Conservation (phyloP, 495 filamentous ascomycete genomes). For the Aspergillus saccharolyticus region DNA sequence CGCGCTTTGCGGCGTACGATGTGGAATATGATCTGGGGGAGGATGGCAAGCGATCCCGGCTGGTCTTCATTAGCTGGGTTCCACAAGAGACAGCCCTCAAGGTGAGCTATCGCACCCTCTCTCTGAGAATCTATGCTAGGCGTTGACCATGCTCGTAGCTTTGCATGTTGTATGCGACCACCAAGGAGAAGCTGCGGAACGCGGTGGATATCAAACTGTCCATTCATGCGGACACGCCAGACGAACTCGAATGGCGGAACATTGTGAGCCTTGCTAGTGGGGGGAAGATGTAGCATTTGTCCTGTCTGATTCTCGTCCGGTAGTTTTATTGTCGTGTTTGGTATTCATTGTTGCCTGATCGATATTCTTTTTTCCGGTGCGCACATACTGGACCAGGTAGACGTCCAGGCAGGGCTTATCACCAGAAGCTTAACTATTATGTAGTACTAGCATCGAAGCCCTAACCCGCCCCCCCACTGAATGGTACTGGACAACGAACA, state of each 20-base stretch:
- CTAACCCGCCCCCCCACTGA: no score
- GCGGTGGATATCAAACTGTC: conserved; percentile 13
- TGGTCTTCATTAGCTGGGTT: conserved; percentile 8
- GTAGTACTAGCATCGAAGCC: no score
- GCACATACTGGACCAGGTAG: no score
- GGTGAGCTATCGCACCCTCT: not conserved
- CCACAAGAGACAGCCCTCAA: conserved; percentile 3
- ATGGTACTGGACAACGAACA: no score
- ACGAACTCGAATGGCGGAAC: conserved; percentile 13
- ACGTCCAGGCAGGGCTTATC: no score
- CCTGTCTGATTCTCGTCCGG: not conserved
- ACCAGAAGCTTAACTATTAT: no score
- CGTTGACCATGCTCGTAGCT: not conserved
- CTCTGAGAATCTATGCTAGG: no score
- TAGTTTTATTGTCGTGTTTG: no score
- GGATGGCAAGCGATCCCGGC: conserved; percentile 1
- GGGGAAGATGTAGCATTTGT: not conserved
- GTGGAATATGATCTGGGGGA: conserved; percentile 8
- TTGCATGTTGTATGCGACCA: conserved; percentile 10
- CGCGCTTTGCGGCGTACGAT: conserved; percentile 11
- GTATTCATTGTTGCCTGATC: no score
- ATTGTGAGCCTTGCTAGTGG: conserved; percentile 9
- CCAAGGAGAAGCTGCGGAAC: conserved; percentile 11
- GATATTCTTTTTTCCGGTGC: no score
- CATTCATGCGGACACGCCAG: conserved; percentile 8